Conservation (phyloP, 805 yeast genomes). For the Candida palmyrensis region DNA sequence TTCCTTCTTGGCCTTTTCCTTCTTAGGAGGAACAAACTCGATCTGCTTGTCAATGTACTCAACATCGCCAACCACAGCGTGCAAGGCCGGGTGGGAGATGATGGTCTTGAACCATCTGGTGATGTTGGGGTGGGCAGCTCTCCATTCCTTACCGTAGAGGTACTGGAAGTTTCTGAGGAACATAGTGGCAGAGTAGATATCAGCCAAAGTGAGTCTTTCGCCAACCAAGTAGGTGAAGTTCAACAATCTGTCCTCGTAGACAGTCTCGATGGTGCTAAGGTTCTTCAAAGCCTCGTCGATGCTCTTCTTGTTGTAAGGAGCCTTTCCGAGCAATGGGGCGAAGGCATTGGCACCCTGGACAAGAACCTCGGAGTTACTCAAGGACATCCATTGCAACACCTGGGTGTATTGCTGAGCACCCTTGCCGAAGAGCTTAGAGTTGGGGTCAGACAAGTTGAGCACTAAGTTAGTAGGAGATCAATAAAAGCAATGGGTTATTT, state of each 20-base stretch:
- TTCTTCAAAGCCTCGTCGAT: conserved; percentile 43
- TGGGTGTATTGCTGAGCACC: conserved; percentile 57
- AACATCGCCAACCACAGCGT: conserved; percentile 44
- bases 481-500: too few species aligned
- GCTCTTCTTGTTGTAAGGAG: conserved; percentile 73
- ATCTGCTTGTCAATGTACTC: conserved; percentile 60
- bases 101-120: conserved; percentile 71
- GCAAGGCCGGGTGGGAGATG: conserved; percentile 40
- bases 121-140: conserved; percentile 54
- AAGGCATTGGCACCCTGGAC: conserved; percentile 44
- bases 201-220: conserved; percentile 54
- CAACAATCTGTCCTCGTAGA: conserved; percentile 54
- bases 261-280: conserved; percentile 33
- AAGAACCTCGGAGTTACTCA: conserved; percentile 65
- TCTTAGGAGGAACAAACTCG: conserved; percentile 65
- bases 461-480: conserved; percentile 59
- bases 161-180: conserved; percentile 50
- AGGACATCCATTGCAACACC: conserved; percentile 73
- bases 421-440: conserved; percentile 57
- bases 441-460: conserved; percentile 40
- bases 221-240: conserved; percentile 66
- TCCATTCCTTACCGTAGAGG: conserved; percentile 64
- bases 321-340: conserved; percentile 55
- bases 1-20: too few species aligned
- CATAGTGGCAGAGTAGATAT: conserved; percentile 48